Evolutionary conservation across 2,329 filamentous ascomycete species (phyloP), one percentile per base, ranked within the genome.

Genomic region (Calonectria ilicicola): DNA sequence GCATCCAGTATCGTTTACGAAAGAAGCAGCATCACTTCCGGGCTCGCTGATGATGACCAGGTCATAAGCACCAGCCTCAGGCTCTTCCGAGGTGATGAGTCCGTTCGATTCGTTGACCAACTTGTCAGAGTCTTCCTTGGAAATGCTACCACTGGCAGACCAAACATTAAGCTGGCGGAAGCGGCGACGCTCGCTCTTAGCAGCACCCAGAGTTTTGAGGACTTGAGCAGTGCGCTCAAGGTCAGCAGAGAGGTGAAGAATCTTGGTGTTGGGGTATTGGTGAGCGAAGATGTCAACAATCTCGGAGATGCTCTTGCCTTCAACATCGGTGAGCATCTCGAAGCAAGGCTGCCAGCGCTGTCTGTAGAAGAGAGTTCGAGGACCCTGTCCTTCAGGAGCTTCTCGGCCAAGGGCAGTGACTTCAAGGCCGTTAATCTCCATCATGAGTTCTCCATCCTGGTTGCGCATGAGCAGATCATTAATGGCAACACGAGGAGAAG

Each of bases 1-100:
- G 80, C 93, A 92, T 53, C 92, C 92, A 2, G 90, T 72, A 1
- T 75, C 75, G 38, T 76, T 77, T 58, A 75, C 60, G 44, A 69
- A 78, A 17, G 66, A 14, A 27, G 66, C 64, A 23, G 70, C 74
- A 27, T 76, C 68, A n/a, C 60, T 56, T 26, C 65, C 74, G 32
- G 53, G n/a, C 72, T 78, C 76, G 38, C 75, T 77, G 26, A 76
- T 75, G 23, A 78, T 65, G 21, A 77, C 76, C 15, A 78, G 67
- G 21, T 78, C 76, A 56, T 78, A 78, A 2, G 60, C 65, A 10
- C 47, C 67, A n/a, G 21, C 26, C 49, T 76, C 44, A 14, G 76
- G 76, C 58, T 76, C 72, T 35, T 65, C 62, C 12, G 74, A 53
- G 15, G 38, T 65, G 15, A 78, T 71, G 35, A 78, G 72, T 17